Conservation (phyloP, 805 yeast species). For the Candida wancherniae region DNA sequence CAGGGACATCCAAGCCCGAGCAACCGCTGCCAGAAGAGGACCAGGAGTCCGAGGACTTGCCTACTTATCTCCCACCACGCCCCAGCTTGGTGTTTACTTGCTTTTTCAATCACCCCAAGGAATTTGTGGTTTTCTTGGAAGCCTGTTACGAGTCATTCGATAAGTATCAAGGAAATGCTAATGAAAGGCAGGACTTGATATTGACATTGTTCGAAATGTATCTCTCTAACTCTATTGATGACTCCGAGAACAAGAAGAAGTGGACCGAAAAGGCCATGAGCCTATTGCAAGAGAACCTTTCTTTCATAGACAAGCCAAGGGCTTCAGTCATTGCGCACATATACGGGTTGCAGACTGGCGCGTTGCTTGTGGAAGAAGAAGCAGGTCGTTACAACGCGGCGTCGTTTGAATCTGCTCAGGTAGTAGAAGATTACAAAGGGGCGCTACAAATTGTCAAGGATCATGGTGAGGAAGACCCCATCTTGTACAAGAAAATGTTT, state of each 20-base stretch:
- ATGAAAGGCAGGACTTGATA: constrained; percentile 68
- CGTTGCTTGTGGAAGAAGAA: constrained; percentile 40
- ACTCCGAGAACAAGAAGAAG: constrained; percentile 27
- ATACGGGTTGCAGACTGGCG: constrained; percentile 44
- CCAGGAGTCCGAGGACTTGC: constrained; percentile 19
- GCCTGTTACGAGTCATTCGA: constrained; percentile 82
- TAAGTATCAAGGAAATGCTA: constrained; percentile 61
- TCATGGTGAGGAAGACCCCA: constrained; percentile 60
- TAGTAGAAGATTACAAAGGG: constrained; percentile 50
- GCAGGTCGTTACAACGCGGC: too few species aligned
- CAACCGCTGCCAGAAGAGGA: constrained; percentile 1
- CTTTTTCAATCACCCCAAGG: constrained; percentile 79
- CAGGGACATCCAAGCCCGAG: constrained; percentile 6
- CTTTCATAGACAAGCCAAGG: constrained; percentile 50
- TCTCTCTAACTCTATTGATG: constrained; percentile 46
- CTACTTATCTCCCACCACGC: constrained; percentile 86
- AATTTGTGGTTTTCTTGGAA: constrained; percentile 87
- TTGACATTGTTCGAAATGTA: constrained; percentile 83
- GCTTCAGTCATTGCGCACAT: constrained; percentile 55
- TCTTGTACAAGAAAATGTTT: constrained; percentile 61
- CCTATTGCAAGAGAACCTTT: constrained; percentile 45
- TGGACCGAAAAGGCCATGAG: constrained; percentile 67
- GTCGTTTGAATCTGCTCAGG: constrained; percentile 62
- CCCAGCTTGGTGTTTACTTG: constrained; percentile 85
- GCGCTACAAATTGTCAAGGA: constrained; percentile 55